phyloP scores from a whole-genome alignment of 768 basidiomycete species.

The Suillus subaureus region DNA sequence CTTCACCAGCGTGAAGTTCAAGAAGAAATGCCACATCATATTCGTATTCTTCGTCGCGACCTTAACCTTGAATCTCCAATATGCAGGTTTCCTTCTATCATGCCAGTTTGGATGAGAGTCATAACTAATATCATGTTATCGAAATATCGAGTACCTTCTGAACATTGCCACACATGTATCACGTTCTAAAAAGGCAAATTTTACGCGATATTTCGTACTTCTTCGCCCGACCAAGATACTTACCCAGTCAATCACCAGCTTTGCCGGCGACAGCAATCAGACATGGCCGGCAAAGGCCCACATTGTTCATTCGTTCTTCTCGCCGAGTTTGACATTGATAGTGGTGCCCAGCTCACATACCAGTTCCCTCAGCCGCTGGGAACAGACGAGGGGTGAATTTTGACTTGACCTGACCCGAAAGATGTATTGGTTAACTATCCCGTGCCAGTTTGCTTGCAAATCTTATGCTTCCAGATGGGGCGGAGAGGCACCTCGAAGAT shows the following conservation, averaged over 20 bases:
- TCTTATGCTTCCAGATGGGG: constrained; percentile 98
- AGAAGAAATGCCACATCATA: not conserved
- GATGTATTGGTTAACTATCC: constrained; percentile 6
- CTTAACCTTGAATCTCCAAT: not conserved
- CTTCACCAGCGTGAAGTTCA: no score
- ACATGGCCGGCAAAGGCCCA: constrained; percentile 64
- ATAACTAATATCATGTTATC: not conserved
- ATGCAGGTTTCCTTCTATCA: not conserved
- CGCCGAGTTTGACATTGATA: constrained; percentile 98
- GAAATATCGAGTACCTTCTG: not conserved
- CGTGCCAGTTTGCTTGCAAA: constrained; percentile 83
- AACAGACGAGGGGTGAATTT: constrained; percentile 85
- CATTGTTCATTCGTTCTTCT: constrained; percentile 93
- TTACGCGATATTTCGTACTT: not conserved
- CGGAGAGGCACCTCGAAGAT: constrained; percentile 91
- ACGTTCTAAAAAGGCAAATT: not conserved
- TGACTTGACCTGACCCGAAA: constrained; percentile 6
- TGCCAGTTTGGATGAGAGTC: not conserved
- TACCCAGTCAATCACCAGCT: not conserved
- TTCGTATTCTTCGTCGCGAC: no score
- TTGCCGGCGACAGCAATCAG: not conserved
- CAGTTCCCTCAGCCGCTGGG: constrained; percentile 96
- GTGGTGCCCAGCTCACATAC: constrained; percentile 91
- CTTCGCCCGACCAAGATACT: not conserved
- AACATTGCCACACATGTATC: not conserved